These are phyloP conservation scores for Albophoma yamanashiensis DNA, from an alignment of 2,329 filamentous ascomycete species.

Conservation along the genomic window DNA sequence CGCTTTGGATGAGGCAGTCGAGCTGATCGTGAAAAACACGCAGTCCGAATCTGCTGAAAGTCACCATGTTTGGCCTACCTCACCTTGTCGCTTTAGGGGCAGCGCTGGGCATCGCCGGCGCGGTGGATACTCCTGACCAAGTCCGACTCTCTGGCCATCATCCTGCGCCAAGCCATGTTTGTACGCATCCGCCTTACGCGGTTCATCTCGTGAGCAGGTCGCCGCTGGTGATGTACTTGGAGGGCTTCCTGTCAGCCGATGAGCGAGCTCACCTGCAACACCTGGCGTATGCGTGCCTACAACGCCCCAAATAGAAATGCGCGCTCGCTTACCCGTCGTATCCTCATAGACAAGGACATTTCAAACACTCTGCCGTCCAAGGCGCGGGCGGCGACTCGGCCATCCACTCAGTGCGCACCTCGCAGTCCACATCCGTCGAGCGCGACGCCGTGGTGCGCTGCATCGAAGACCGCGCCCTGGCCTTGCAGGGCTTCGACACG, in stretches of 20 bases:
- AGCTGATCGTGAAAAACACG: no score
- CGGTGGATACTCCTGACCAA: neutral
- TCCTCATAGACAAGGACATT: conserved; percentile 26
- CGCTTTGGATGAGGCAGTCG: neutral
- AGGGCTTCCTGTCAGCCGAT: conserved; percentile 30
- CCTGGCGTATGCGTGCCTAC: conserved; percentile 22
- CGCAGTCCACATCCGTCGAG: conserved; percentile 31
- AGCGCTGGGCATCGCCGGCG: neutral
- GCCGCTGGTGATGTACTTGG: conserved; percentile 38
- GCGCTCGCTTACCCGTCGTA: neutral
- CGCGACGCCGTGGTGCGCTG: conserved; percentile 31
- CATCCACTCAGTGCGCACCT: conserved; percentile 28
- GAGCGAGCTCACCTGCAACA: conserved; percentile 31
- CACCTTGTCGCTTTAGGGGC: neutral
- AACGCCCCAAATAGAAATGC: neutral
- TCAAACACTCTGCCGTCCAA: conserved; percentile 31
- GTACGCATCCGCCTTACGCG: conserved; percentile 24
- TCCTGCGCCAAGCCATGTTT: conserved; percentile 7
- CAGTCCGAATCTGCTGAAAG: neutral
- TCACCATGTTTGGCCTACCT: neutral
- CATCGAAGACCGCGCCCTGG: conserved; percentile 34
- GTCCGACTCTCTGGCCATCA: neutral
- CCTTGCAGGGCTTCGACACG: conserved; percentile 32
- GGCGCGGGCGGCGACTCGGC: conserved; percentile 20
- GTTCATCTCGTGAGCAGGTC: conserved; percentile 34